These are phyloP conservation scores for Buddleja alternifolia DNA, from an alignment of 257 asterid species.

Conservation along the genomic window DNA sequence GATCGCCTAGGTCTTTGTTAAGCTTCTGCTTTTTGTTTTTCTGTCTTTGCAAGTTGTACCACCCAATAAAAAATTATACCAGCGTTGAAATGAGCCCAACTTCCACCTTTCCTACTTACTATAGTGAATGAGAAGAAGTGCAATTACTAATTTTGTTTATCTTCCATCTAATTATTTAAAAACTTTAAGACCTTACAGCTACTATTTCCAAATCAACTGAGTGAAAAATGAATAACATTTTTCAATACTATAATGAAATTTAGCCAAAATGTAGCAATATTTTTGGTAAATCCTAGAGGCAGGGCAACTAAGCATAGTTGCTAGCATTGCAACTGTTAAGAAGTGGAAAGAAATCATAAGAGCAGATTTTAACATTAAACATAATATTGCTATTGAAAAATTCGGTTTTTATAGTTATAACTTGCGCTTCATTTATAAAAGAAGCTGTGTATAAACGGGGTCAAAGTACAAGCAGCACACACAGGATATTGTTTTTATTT, in stretches of 20 bases:
- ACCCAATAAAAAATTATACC: too few relatives aligned
- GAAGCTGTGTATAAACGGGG: slow-evolving; percentile 13
- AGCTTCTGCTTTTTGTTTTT: too few relatives aligned
- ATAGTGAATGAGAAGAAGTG: too few relatives aligned
- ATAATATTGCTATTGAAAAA: not conserved
- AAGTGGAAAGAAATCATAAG: not conserved
- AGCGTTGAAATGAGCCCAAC: too few relatives aligned
- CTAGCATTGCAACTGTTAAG: too few relatives aligned
- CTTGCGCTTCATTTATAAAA: not conserved
- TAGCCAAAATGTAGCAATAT: too few relatives aligned
- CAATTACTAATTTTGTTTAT: not conserved
- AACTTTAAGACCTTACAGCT: not conserved
- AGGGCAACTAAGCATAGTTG: too few relatives aligned
- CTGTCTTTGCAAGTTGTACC: too few relatives aligned
- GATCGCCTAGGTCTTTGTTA: too few relatives aligned
- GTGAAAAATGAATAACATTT: not conserved
- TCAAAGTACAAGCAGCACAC: slow-evolving; percentile 20
- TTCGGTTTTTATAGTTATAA: not conserved
- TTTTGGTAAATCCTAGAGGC: too few relatives aligned
- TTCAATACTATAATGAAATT: too few relatives aligned
- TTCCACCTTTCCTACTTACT: too few relatives aligned
- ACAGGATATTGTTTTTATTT: slow-evolving; percentile 13
- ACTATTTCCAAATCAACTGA: not conserved
- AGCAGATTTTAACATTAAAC: not conserved
- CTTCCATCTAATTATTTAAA: not conserved